Conservation (phyloP, 352 stramenopile species). For the Phytophthora pisi region DNA sequence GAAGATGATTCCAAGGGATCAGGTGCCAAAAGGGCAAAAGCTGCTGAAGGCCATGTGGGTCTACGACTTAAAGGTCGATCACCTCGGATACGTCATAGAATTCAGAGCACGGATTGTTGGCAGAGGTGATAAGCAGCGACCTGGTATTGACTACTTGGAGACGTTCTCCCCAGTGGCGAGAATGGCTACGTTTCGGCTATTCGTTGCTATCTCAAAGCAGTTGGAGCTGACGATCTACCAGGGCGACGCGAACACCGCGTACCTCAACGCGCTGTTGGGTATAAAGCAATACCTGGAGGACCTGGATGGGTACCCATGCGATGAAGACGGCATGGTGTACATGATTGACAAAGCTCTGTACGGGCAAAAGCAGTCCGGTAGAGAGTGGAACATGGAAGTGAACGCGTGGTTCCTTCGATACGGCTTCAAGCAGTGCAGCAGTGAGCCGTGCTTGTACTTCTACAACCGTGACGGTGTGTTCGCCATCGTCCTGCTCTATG, state of each 20-base stretch:
- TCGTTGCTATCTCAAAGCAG: background rate
- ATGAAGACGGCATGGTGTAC: slow-evolving; percentile 12
- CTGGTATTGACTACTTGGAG: slow-evolving; percentile 10
- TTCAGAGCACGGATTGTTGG: slow-evolving; percentile 19
- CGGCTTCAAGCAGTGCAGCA: background rate
- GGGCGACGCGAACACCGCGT: slow-evolving; percentile 12
- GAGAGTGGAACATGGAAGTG: slow-evolving; percentile 22
- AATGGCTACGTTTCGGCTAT: slow-evolving; percentile 17
- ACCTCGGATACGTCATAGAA: slow-evolving; percentile 7
- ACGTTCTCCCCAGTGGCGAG: slow-evolving; percentile 10
- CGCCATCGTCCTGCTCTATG: background rate
- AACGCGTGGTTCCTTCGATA: background rate
- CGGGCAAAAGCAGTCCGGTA: slow-evolving; percentile 16
- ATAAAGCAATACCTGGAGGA: slow-evolving; percentile 13
- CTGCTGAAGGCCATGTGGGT: slow-evolving; percentile 17
- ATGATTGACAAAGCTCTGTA: slow-evolving; percentile 18
- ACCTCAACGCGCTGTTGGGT: slow-evolving; percentile 1
- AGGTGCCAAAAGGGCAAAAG: background rate
- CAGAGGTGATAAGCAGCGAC: slow-evolving; percentile 9
- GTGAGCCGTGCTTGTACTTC: background rate
- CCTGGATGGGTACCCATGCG: slow-evolving; percentile 15
- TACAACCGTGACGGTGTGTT: background rate
- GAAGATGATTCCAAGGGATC: background rate
- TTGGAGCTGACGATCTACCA: slow-evolving; percentile 3
- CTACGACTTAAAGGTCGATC: slow-evolving; percentile 9